A percentile compares a stretch with the other conserved stretches of the same genome.
phyloP scores from a whole-genome alignment of 257 asterid species.

The Cruciata laevipes region DNA sequence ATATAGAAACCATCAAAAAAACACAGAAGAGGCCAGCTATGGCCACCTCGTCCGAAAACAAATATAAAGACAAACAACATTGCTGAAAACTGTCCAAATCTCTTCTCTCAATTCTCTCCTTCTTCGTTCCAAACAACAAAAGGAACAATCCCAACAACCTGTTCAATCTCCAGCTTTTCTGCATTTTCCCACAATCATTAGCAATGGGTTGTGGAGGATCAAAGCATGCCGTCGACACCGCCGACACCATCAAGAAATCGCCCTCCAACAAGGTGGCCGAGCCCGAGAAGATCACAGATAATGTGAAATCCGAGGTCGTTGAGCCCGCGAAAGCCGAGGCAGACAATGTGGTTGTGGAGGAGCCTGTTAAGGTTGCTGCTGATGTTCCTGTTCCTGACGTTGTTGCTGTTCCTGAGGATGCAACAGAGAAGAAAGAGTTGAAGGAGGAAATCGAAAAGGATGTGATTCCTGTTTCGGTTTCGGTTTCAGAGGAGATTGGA shows the following conservation, averaged over 20 bases:
- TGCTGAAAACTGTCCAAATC: background rate
- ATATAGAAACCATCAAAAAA: conserved; percentile 12
- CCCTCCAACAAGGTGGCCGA: conserved; percentile 17
- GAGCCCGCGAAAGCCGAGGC: too few species aligned
- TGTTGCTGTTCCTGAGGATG: background rate
- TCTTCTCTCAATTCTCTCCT: background rate
- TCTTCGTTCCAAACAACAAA: background rate
- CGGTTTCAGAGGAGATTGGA: conserved; percentile 18
- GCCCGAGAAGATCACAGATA: conserved; percentile 5
- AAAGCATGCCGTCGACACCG: conserved; percentile 75
- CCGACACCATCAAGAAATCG: conserved; percentile 37
- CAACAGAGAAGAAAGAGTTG: conserved; percentile 13
- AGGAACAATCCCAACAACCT: conserved; percentile 6
- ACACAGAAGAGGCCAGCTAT: conserved; percentile 10
- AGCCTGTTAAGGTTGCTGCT: conserved; percentile 13
- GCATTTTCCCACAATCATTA: background rate
- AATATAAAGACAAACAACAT: background rate
- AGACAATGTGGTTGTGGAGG: background rate
- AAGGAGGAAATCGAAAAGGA: conserved; percentile 16
- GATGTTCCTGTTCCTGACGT: conserved; percentile 9
- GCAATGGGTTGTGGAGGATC: conserved; percentile 86
- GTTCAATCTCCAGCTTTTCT: background rate
- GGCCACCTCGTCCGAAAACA: background rate
- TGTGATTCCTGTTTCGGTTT: background rate
- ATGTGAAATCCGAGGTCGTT: background rate